Percentiles rank a stretch among this genome's conserved stretches.
phyloP scores from a whole-genome alignment of 2,329 filamentous ascomycete species.

The Colletotrichum sp. region DNA sequence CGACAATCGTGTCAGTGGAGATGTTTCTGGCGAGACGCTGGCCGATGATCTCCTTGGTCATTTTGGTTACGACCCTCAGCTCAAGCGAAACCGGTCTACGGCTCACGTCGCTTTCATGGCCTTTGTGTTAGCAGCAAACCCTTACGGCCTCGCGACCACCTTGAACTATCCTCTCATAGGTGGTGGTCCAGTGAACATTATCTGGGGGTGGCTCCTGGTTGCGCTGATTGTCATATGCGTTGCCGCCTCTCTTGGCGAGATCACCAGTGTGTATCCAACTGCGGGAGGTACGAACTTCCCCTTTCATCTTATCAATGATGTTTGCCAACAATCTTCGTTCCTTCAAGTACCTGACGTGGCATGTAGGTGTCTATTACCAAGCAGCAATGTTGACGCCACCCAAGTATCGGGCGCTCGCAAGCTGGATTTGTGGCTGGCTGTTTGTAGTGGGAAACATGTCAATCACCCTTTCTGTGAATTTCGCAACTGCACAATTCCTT shows the following conservation, averaged over 20 bases:
- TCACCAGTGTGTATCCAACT: constrained; percentile 77
- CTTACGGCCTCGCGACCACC: constrained; percentile 75
- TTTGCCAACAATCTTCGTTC: neutral
- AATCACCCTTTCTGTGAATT: constrained; percentile 83
- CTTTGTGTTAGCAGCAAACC: constrained; percentile 77
- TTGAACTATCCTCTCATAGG: constrained; percentile 70
- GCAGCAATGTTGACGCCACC: constrained; percentile 74
- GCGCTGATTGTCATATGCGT: constrained; percentile 75
- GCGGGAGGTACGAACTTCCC: constrained; percentile 59
- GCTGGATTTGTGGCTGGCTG: constrained; percentile 77
- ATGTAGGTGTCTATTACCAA: constrained; percentile 72
- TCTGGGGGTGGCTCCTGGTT: constrained; percentile 75
- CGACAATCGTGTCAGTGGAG: constrained; percentile 20
- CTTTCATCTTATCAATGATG: neutral
- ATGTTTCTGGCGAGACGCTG: constrained; percentile 37
- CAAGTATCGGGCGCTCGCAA: constrained; percentile 65
- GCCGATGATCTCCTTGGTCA: constrained; percentile 68
- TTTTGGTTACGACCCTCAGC: constrained; percentile 71
- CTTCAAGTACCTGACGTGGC: no score
- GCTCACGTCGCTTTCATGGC: constrained; percentile 77
- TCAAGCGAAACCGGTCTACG: constrained; percentile 69
- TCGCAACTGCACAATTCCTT: constrained; percentile 73
- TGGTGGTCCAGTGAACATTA: constrained; percentile 71
- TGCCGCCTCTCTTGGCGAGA: constrained; percentile 73
- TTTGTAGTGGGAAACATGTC: constrained; percentile 83